Evolutionary conservation across 768 basidiomycete genomes (phyloP).

Genomic region (Lactarius sp.): DNA sequence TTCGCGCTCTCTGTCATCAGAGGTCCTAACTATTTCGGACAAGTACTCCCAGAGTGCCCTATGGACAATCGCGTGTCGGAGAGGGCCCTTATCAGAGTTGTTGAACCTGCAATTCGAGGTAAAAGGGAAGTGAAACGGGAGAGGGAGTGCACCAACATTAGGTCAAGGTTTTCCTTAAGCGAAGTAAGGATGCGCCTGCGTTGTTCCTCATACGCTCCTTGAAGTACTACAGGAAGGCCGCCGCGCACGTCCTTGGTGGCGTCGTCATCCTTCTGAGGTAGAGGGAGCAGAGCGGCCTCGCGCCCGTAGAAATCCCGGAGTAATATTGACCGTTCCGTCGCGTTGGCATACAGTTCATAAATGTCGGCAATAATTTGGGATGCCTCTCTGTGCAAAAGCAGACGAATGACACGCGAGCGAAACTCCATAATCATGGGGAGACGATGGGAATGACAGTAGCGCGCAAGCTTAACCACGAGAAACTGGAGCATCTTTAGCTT

Average conservation of each 20-base stretch:
- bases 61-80: constrained; percentile 85
- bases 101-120: constrained; percentile 59
- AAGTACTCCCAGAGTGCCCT: constrained; percentile 86
- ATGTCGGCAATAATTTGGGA: constrained; percentile 80
- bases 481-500: constrained; percentile 45
- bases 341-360: constrained; percentile 82
- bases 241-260: constrained; percentile 62
- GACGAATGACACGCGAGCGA: constrained; percentile 64
- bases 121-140: not conserved
- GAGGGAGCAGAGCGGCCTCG: constrained; percentile 69
- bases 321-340: constrained; percentile 76
- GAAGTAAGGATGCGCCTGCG: constrained; percentile 60
- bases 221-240: constrained; percentile 64
- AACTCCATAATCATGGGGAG: constrained; percentile 74
- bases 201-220: constrained; percentile 57
- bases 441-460: constrained; percentile 69
- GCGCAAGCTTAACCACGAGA: constrained; percentile 74
- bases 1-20: constrained; percentile 64
- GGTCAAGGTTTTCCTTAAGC: constrained; percentile 67
- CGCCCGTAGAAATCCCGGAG: constrained; percentile 89
- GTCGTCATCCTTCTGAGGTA: constrained; percentile 43
- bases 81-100: constrained; percentile 84
- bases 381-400: constrained; percentile 83
- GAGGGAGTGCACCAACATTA: constrained; percentile 51
- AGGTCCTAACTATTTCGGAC: constrained; percentile 48